A percentile compares a stretch with the other conserved stretches of the same genome.
These are phyloP conservation scores for Ascochyta pisi DNA, from an alignment of 2,329 filamentous ascomycete genomes.

Conservation along the genomic window DNA sequence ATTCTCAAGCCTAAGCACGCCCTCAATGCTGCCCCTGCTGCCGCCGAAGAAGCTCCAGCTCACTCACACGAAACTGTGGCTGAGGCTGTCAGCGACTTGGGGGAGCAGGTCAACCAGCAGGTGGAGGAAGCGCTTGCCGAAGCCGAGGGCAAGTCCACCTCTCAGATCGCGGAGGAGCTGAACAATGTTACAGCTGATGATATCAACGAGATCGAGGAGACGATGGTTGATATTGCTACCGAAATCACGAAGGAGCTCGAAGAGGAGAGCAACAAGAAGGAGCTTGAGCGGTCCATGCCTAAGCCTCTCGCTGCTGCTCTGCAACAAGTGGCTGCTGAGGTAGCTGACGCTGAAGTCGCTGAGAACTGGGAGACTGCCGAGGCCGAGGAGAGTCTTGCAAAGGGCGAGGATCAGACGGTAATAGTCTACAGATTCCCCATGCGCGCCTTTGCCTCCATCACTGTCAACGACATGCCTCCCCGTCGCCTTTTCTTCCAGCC, in stretches of 20 bases:
- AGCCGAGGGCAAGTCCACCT: constrained; percentile 39
- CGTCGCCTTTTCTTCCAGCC: constrained; percentile 71
- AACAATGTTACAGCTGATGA: constrained; percentile 50
- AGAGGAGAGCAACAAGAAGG: constrained; percentile 58
- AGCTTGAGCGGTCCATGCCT: constrained; percentile 61
- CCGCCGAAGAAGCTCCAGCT: constrained; percentile 31
- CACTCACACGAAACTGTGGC: constrained; percentile 68
- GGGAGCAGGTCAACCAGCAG: constrained; percentile 64
- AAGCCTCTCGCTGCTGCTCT: constrained; percentile 62
- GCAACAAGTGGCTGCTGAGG: constrained; percentile 65
- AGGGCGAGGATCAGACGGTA: constrained; percentile 72
- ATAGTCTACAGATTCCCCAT: constrained; percentile 95
- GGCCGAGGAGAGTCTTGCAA: constrained; percentile 70
- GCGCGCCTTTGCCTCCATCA: constrained; percentile 93
- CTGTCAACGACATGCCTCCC: constrained; percentile 65
- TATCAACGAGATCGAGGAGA: constrained; percentile 62
- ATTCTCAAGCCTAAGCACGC: constrained; percentile 54
- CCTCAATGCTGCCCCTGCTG: constrained; percentile 39
- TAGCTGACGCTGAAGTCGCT: constrained; percentile 65
- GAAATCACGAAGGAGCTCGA: constrained; percentile 58
- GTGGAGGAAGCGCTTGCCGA: constrained; percentile 71
- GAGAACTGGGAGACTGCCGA: constrained; percentile 93
- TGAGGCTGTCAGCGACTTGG: constrained; percentile 72
- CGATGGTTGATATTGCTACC: constrained; percentile 58
- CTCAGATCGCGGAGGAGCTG: constrained; percentile 57